Base-by-base conservation (phyloP, 2,329 filamentous ascomycete genomes). In the Penicillium verrucosum region DNA sequence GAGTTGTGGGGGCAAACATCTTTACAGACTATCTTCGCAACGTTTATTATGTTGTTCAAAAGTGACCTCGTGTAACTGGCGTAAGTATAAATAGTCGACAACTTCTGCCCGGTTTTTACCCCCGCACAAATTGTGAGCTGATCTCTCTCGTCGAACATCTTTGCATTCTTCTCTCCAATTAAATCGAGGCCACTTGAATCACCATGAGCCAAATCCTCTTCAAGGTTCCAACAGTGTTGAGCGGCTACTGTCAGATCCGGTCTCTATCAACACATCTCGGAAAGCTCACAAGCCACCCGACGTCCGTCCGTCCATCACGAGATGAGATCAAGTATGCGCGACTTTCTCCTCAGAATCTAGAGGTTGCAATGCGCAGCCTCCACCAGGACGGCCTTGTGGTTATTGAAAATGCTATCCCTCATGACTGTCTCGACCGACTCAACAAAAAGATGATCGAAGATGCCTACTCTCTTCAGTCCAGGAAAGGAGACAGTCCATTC, bases 361-460 rank as follows among this genome's bases (percentile, higher is more conserved):
- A 87, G 60, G 75, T 78, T 16, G 82, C 82, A 1, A 80, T 83
- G 1, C 73, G 80, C 3, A 75, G 78, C 34, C 62, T 85, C 7
- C 77, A 83, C 53, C 64, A 52, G 11, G 83, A 86, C 59, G 84
- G 84, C 0, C 69, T 86, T 0, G 81, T 87, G 0, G 80, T 86
- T 0, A 69, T 86, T 3, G 76, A 84, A 50, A 73, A 83, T 64
- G 78, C 78, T 2, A 74, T 86, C 21, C 75, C 78, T 0, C 79
- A 82, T 59, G 65, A 73, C 0, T 67, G 79, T n/a, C 70, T 87
- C 3, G 81, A 87, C 62, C 63, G 65, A 7, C 71, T 88, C 37
- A 87, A 87, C 63, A 59, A 63, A 44, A 82, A 81, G 60, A 88
- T 88, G 85, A 76, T 83, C 1, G 36, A 81, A 44, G 85, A 88